Percentiles rank a stretch among this genome's conserved stretches.
phyloP scores from a whole-genome alignment of 768 basidiomycete species.

The Suillus fuscotomentosus region DNA sequence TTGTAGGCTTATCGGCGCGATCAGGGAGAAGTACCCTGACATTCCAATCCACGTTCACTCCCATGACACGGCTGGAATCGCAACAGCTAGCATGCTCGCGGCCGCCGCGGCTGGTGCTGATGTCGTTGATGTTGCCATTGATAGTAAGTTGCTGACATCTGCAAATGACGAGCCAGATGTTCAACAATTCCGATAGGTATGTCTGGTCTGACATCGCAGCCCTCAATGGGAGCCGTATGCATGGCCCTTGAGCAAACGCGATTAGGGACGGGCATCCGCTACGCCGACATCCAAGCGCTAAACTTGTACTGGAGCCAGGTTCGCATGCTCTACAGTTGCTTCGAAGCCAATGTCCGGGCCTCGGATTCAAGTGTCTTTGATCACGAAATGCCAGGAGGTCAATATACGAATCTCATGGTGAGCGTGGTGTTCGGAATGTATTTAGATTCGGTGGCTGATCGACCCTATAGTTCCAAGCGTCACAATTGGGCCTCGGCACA shows the following conservation, averaged over 20 bases:
- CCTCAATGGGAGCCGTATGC: constrained; percentile 97
- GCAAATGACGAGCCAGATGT: not conserved
- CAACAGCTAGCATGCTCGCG: constrained; percentile 96
- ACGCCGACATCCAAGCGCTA: constrained; percentile 94
- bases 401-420: constrained; percentile 93
- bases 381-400: constrained; percentile 99
- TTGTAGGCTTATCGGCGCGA: constrained; percentile 83
- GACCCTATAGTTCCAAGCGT: constrained; percentile 85
- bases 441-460: constrained; percentile 11
- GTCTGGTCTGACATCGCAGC: constrained; percentile 98
- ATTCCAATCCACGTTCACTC: constrained; percentile 99
- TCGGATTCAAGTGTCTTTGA: constrained; percentile 98
- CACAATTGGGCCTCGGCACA: constrained; percentile 93
- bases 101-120: constrained; percentile 97
- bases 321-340: constrained; percentile 91
- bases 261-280: constrained; percentile 93
- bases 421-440: constrained; percentile 17
- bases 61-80: constrained; percentile 98
- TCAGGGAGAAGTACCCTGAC: constrained; percentile 94
- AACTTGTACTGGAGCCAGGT: constrained; percentile 99
- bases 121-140: constrained; percentile 97
- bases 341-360: constrained; percentile 96
- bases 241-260: constrained; percentile 92
- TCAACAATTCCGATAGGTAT: constrained; percentile 57
- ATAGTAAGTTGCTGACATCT: constrained; percentile 58